Evolutionary conservation across 257 asterid genomes (phyloP).

Genomic region (Jacaranda copaia): DNA sequence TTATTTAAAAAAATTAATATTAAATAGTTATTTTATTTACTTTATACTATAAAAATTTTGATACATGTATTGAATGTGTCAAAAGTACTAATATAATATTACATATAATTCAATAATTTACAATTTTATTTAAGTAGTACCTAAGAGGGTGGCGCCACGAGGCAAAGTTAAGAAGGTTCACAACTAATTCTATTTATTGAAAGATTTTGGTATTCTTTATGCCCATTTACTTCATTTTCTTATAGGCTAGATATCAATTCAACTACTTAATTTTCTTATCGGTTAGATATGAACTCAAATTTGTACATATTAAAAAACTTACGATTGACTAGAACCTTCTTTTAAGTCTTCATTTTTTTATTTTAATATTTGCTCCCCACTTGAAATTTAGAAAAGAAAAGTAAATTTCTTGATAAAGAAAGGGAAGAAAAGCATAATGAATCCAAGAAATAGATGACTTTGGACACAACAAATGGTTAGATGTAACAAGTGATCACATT

Average conservation of each 20-base stretch:
- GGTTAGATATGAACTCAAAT: not conserved
- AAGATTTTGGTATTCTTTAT: not conserved
- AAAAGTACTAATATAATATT: no score
- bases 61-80: no score
- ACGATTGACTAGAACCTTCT: conserved; percentile 23
- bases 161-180: no score
- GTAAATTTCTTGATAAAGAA: conserved; percentile 21
- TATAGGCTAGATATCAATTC: not conserved
- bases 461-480: conserved; percentile 19
- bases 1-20: no score
- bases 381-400: conserved; percentile 12
- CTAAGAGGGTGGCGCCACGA: no score
- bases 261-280: conserved; percentile 4
- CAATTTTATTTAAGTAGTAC: no score
- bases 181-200: not conserved
- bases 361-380: conserved; percentile 11
- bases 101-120: no score
- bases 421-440: not conserved
- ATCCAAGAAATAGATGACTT: conserved; percentile 10
- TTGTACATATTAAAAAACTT: conserved; percentile 26
- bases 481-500: conserved; percentile 14
- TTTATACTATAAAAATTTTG: no score
- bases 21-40: no score
- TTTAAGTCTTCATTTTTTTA: not conserved
- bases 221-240: not conserved